Conservation (phyloP, 345 rosid species). For the Eucalyptus regnans region DNA sequence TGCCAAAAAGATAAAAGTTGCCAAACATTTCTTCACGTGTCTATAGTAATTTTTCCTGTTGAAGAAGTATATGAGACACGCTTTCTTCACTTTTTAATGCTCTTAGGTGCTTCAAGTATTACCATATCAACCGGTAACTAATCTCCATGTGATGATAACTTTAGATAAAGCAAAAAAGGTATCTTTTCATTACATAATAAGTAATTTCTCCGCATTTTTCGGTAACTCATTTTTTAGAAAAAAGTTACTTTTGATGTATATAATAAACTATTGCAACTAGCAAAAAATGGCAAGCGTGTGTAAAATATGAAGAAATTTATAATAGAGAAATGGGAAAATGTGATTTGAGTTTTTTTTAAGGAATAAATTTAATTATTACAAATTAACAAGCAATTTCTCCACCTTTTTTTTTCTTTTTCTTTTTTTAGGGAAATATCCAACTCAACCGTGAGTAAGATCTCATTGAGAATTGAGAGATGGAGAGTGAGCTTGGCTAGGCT, state of each 20-base stretch:
- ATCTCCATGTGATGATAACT: neutral
- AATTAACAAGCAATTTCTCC: neutral
- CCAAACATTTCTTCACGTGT: too few relatives aligned
- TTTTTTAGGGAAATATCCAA: neutral
- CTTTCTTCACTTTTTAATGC: neutral
- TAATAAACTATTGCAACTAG: neutral
- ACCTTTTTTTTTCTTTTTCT: too few relatives aligned
- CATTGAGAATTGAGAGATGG: neutral
- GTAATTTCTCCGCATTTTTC: neutral
- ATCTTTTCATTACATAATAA: too few relatives aligned
- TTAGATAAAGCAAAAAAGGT: neutral
- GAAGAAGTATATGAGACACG: neutral
- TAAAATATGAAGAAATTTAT: neutral
- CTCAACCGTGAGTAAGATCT: neutral
- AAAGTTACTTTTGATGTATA: neutral
- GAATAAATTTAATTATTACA: neutral
- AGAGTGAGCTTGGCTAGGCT: neutral
- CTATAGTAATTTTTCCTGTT: too few relatives aligned
- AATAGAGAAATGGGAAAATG: neutral
- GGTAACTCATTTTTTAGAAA: neutral
- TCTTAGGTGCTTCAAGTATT: neutral
- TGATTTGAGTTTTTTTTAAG: neutral
- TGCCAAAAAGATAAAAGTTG: neutral
- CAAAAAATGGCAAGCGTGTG: neutral
- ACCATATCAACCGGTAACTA: neutral